Evolutionary conservation across 2,329 filamentous ascomycete species (phyloP), one percentile per base, ranked within the genome.

Genomic region (Ophiostoma sp.): DNA sequence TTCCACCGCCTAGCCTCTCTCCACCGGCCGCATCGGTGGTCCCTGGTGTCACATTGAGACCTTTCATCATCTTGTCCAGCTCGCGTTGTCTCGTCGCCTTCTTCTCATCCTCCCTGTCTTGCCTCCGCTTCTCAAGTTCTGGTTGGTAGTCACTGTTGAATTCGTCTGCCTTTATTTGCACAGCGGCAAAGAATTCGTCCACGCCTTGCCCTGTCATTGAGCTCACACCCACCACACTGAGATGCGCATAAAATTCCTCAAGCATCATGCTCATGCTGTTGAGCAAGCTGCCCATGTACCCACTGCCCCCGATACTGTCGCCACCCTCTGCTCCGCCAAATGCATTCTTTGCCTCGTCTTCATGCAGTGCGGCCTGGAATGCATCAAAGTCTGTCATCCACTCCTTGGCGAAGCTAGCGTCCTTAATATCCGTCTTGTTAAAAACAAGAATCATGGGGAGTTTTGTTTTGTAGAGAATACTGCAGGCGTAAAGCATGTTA

Each of bases 371-470:
- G 19, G 89, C 89, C 81, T 98, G 96, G 84, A 99, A 99, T 0
- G 93, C 90, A 77, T 99, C 96, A 79, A 98, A 99, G 82, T 99
- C 95, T 6, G 95, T 97, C 96, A 99, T 99, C 96, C 97, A 99
- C 80, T 98, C 94, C 83, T 95, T 96, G 0, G 95, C 96, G 79
- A 97, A 97, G 33, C 89, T 88, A 0, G 94, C 93, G 79, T 97
- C 92, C 81, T 97, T 94, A 57, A 97, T 94, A 79, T 99, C 96
- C 0, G 95, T 98, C 85, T 99, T 99, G 86, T 99, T 99, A 87
- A 99, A 98, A 12, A 99, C 96, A 8, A 99, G 85, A 71, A 99
- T 97, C 96, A 99, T 99, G 31, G 96, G 96, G 0, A 99, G 87
- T 81, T 97, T 97, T 1, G 95, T 98, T 86, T 98, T 98, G 88